Evolutionary conservation across 2,329 filamentous ascomycete genomes (phyloP), one percentile per base, ranked within the genome.

Genomic region (Cordyceps tenuipes): DNA sequence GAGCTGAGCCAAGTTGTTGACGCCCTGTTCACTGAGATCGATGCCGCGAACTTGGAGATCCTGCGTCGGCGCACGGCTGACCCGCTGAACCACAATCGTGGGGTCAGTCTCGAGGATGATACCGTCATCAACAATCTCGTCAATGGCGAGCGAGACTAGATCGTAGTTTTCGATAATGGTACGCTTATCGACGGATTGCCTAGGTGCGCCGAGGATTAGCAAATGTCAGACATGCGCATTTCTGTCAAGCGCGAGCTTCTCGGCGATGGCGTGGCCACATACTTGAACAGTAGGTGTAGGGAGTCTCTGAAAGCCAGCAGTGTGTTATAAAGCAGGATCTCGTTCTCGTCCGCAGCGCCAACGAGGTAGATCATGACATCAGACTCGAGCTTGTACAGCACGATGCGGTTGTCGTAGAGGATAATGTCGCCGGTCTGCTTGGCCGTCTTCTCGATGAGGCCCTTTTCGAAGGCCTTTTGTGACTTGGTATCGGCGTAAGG

Each of bases 121-220:
- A 62, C 94, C 94, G 70, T 96, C 91, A 75, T 96, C 91, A 58
- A 95, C 85, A 63, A 95, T 93, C 75, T 99, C 94, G 74, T 99
- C 94, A 65, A 99, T 90, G 49, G 92, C 90, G 58, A 99, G 84
- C 15, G 91, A 89, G 63, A 97, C 90, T 23, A 97, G 83, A 75
- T 97, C 94, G 80, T 97, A 99, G 82, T 97, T 97, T 77, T 99
- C 94, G 70, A 97, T 88, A 66, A 97, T 91, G 61, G 94, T 97
- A 66, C 94, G 88, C 82, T 97, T 97, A 79, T 99, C 94, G 55
- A 95, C 92, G 39, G 91, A 91, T 82, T 95, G 93, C 76, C 91
- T 96, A 36, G 66, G 48, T 31, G 36, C 21, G 41, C n/a, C 7
- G 19, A 21, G 19, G 61, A 13, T 65, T 51, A 66, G 62, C 56